A percentile compares a stretch with the other conserved stretches of the same genome.
Evolutionary conservation across 140 eudicot species (phyloP).

Genomic region (Anethum foeniculum): DNA sequence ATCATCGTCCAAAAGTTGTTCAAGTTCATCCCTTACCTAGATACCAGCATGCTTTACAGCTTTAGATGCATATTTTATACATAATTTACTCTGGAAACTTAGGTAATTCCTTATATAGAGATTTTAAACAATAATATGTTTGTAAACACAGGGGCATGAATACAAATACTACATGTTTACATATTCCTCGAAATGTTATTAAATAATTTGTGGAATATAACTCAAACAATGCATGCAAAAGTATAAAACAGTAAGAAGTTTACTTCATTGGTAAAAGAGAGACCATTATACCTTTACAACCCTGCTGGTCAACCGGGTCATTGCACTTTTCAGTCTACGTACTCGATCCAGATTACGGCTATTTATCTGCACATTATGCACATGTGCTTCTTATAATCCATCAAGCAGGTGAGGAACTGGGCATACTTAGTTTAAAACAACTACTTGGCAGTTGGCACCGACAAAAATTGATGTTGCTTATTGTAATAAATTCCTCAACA

Average conservation of each 20-base stretch:
- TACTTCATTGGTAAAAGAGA: neutral
- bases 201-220: neutral
- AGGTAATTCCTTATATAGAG: neutral
- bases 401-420: neutral
- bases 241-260: neutral
- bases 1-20: slow-evolving; percentile 86
- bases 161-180: neutral
- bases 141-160: neutral
- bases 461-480: neutral
- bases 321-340: slow-evolving; percentile 79
- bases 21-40: slow-evolving; percentile 97
- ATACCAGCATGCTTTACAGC: neutral
- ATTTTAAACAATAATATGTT: neutral
- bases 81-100: neutral
- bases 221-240: neutral
- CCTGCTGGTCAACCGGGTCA: slow-evolving; percentile 89
- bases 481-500: neutral
- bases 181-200: neutral
- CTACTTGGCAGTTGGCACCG: neutral
- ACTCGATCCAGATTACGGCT: slow-evolving; percentile 90
- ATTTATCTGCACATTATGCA: slow-evolving; percentile 46
- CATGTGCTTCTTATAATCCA: slow-evolving; percentile 8
- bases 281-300: slow-evolving; percentile 65
- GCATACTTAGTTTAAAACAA: neutral
- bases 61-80: neutral